Evolutionary conservation across 768 basidiomycete species (phyloP).

Genomic region (Tephrocybe sp.): DNA sequence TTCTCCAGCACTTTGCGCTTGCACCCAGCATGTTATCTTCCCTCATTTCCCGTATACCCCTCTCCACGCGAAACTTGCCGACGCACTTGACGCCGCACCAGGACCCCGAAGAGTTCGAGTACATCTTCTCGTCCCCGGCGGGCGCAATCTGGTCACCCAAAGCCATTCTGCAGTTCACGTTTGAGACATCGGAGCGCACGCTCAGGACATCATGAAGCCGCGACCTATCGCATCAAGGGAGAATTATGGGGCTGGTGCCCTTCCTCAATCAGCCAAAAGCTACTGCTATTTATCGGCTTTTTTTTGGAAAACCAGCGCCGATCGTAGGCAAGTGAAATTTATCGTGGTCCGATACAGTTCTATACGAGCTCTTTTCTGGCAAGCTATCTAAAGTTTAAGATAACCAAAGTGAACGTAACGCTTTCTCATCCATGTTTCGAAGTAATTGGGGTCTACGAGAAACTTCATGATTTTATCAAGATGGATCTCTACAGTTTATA

Average conservation of each 20-base stretch:
- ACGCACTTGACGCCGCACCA: neutral
- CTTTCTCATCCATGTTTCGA: neutral
- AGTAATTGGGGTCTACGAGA: neutral
- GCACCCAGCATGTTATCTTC: neutral
- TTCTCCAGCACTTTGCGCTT: neutral
- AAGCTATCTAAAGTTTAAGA: neutral
- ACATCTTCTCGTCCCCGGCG: neutral
- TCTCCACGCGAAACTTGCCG: neutral
- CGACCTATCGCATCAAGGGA: neutral
- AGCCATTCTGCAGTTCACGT: neutral
- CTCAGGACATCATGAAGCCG: neutral
- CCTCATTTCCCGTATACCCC: neutral
- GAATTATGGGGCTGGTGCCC: too few species aligned
- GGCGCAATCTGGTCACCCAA: neutral
- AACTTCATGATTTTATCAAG: neutral
- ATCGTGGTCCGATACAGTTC: too few species aligned
- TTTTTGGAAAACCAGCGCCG: too few species aligned
- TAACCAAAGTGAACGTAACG: neutral
- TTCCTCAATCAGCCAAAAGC: too few species aligned
- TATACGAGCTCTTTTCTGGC: too few species aligned
- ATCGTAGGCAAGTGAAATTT: too few species aligned
- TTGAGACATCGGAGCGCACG: neutral
- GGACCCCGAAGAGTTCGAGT: neutral
- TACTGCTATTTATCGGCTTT: too few species aligned
- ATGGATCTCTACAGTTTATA: neutral